Evolutionary conservation across 129 eudicot species (phyloP), one percentile per base, ranked within the genome.

Genomic region (Apium graveolens): DNA sequence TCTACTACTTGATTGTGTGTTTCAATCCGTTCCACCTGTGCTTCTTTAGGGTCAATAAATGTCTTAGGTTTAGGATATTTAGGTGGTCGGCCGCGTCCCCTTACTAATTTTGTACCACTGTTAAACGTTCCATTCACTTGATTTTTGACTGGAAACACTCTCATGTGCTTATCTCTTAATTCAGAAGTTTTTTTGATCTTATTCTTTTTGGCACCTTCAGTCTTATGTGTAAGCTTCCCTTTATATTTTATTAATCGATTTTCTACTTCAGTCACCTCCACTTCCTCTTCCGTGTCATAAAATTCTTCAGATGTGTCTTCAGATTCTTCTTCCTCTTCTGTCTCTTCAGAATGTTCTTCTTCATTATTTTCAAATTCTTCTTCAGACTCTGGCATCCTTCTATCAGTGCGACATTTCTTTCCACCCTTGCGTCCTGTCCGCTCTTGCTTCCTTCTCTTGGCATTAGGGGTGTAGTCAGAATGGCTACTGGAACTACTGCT

Each of bases 281-380:
- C 18, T 73, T 73, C 76, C 49, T 73, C 60, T 27, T 73, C 60
- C 29, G 60, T 44, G 60, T 0, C 16, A 2, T 43, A 7, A 43
- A 26, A 73, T 13, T 73, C 57, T 73, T 44, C 60, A 5, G 4
- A 13, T 27, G 6, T 37, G 3, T 73, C 77, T n/a, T 73, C 77
- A 5, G 20, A 42, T 1, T 73, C 76, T 42, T 41, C 76, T 73
- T 42, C 76, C 43, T 38, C 51, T 20, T 41, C 34, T 24, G 51
- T 9, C 10, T 72, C 76, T 72, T 72, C 76, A 72, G 20, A 41
- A 70, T 20, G 11, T 20, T 73, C 76, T 73, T 73, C 77, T 73
- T 73, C 60, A n/a, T 20, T 13, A 13, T 13, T 31, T 27, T 73
- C 77, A 44, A 14, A 73, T 73, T 73, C 77, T 43, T 73, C 26